Conservation (phyloP, 805 yeast species). For the Pachysolen tannophilus region DNA sequence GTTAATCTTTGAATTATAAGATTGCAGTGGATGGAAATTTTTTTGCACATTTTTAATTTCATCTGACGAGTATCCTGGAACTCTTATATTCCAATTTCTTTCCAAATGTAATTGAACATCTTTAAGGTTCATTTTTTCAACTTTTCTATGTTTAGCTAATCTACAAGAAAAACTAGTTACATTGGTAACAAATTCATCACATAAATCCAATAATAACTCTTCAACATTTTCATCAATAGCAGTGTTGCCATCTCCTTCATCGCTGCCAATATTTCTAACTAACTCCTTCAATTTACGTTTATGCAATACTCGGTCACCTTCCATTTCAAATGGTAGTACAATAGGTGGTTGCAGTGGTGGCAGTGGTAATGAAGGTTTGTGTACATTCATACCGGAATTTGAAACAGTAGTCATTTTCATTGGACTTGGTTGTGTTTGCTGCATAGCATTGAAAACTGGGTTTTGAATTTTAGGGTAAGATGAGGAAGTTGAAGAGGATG, state of each 20-base stretch:
- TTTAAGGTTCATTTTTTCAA: conserved; percentile 76
- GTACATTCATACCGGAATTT: no score
- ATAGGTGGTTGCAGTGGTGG: no score
- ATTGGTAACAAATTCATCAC: conserved; percentile 89
- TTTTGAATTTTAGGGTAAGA: no score
- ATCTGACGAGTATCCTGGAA: conserved; percentile 91
- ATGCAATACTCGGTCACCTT: conserved; percentile 74
- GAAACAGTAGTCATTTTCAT: no score
- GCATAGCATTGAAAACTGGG: no score
- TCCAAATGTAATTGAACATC: conserved; percentile 91
- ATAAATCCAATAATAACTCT: conserved; percentile 81
- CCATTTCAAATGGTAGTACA: conserved; percentile 81
- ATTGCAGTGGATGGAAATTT: conserved; percentile 58
- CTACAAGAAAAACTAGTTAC: conserved; percentile 93
- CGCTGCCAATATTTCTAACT: conserved; percentile 73
- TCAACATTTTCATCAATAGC: conserved; percentile 93
- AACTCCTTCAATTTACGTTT: conserved; percentile 86
- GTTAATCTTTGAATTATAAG: conserved; percentile 58
- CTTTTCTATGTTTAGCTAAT: conserved; percentile 88
- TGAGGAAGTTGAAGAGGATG: no score
- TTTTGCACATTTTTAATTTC: conserved; percentile 76
- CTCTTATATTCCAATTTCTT: conserved; percentile 88
- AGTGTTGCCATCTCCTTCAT: conserved; percentile 88
- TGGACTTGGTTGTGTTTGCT: no score
- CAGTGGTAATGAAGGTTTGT: no score